phyloP scores from a whole-genome alignment of 495 filamentous ascomycete species.

The Lasiosphaeriaceae sp. region DNA sequence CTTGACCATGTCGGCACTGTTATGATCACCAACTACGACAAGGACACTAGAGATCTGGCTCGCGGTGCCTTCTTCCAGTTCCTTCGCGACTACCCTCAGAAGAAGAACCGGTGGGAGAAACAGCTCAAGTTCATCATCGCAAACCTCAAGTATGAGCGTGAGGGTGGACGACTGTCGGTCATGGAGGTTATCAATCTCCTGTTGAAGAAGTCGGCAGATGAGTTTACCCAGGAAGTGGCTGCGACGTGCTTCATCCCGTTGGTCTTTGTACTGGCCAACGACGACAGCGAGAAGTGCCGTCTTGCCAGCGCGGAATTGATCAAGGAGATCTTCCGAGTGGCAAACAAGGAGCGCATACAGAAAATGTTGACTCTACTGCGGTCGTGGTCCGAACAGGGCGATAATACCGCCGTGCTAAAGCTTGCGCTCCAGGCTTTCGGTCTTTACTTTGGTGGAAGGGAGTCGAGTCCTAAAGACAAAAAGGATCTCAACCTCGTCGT shows the following conservation, averaged over 20 bases:
- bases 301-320: slow-evolving; percentile 76
- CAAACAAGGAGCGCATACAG: slow-evolving; percentile 66
- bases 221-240: slow-evolving; percentile 76
- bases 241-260: slow-evolving; percentile 81
- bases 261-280: slow-evolving; percentile 79
- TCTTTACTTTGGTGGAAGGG: slow-evolving; percentile 72
- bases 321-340: slow-evolving; percentile 73
- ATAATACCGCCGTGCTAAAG: slow-evolving; percentile 63
- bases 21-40: slow-evolving; percentile 94
- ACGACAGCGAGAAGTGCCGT: slow-evolving; percentile 80
- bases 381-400: slow-evolving; percentile 71
- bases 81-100: slow-evolving; percentile 90
- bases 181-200: slow-evolving; percentile 86
- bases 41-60: slow-evolving; percentile 77
- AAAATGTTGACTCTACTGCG: slow-evolving; percentile 65
- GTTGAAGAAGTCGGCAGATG: slow-evolving; percentile 73
- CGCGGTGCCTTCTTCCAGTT: slow-evolving; percentile 91
- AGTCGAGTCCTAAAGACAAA: slow-evolving; percentile 49
- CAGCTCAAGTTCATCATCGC: slow-evolving; percentile 84
- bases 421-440: slow-evolving; percentile 76
- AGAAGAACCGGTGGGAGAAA: slow-evolving; percentile 78
- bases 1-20: slow-evolving; percentile 83
- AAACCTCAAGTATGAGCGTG: slow-evolving; percentile 85
- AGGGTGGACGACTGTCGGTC: slow-evolving; percentile 82
- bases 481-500: slow-evolving; percentile 53